These are phyloP conservation scores for Phialocephala subalpina DNA, from an alignment of 2,329 filamentous ascomycete species.

Conservation along the genomic window DNA sequence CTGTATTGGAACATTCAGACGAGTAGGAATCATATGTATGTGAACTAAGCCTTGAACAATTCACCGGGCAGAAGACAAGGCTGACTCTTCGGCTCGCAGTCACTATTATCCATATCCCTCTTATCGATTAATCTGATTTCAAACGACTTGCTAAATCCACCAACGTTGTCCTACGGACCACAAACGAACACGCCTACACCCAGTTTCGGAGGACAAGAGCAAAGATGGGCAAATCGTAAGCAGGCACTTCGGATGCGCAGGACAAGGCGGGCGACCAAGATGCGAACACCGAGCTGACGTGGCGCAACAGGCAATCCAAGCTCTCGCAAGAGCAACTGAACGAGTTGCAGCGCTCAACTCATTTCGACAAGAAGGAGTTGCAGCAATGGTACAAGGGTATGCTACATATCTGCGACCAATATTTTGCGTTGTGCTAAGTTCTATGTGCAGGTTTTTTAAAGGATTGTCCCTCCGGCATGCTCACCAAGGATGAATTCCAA, in stretches of 20 bases:
- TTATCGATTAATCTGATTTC: neutral
- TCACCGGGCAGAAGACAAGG: neutral
- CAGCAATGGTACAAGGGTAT: constrained; percentile 99
- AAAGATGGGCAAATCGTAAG: constrained; percentile 61
- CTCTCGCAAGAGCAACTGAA: constrained; percentile 94
- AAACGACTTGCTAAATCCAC: neutral
- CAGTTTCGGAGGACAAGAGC: neutral
- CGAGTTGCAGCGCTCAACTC: constrained; percentile 95
- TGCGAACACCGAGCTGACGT: constrained; percentile 5
- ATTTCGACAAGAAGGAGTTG: constrained; percentile 99
- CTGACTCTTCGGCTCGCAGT: neutral
- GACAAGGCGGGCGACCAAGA: neutral
- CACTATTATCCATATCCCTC: neutral
- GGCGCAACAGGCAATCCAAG: constrained; percentile 85
- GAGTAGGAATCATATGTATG: neutral
- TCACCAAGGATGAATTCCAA: constrained; percentile 98
- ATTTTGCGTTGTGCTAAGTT: constrained; percentile 26
- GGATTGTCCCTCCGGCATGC: constrained; percentile 95
- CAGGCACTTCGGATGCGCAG: neutral
- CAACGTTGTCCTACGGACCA: neutral
- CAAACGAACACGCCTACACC: neutral
- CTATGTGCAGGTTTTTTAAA: constrained; percentile 83
- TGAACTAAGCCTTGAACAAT: neutral
- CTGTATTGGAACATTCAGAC: neutral
- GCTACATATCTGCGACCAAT: constrained; percentile 39